These are phyloP conservation scores for Omphalotus guepiniiformis DNA, from an alignment of 768 basidiomycete genomes.

Conservation along the genomic window DNA sequence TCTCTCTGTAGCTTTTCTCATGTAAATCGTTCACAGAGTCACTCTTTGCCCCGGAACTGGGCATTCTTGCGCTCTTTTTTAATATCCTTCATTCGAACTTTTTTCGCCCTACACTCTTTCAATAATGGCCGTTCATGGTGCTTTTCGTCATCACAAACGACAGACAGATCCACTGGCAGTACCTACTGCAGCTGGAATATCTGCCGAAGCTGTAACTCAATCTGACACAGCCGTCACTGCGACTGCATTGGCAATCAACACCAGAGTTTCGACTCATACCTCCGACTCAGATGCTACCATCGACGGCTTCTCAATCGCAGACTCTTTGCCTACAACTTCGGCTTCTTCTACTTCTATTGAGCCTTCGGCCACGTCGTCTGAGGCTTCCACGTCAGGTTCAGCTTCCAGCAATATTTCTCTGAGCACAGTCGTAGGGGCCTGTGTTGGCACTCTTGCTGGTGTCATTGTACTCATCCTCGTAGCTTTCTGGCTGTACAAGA, in stretches of 20 bases:
- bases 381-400: constrained; percentile 18
- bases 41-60: neutral
- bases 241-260: constrained; percentile 16
- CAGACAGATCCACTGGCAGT: constrained; percentile 1
- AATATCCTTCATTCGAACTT: neutral
- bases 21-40: neutral
- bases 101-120: neutral
- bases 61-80: constrained; percentile 7
- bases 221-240: neutral
- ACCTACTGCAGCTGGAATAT: constrained; percentile 18
- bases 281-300: constrained; percentile 13
- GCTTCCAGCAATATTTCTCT: constrained; percentile 33
- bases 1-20: neutral
- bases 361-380: constrained; percentile 13
- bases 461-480: constrained; percentile 46
- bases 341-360: constrained; percentile 11
- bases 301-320: constrained; percentile 13
- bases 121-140: constrained; percentile 1
- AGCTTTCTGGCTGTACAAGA: constrained; percentile 51
- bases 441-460: constrained; percentile 58
- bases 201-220: constrained; percentile 8
- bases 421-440: constrained; percentile 58
- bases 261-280: neutral
- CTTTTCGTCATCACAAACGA: neutral
- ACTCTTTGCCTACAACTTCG: constrained; percentile 16